These are phyloP conservation scores for Nigrospora osmanthi DNA, from an alignment of 2,329 filamentous ascomycete genomes.

Conservation along the genomic window DNA sequence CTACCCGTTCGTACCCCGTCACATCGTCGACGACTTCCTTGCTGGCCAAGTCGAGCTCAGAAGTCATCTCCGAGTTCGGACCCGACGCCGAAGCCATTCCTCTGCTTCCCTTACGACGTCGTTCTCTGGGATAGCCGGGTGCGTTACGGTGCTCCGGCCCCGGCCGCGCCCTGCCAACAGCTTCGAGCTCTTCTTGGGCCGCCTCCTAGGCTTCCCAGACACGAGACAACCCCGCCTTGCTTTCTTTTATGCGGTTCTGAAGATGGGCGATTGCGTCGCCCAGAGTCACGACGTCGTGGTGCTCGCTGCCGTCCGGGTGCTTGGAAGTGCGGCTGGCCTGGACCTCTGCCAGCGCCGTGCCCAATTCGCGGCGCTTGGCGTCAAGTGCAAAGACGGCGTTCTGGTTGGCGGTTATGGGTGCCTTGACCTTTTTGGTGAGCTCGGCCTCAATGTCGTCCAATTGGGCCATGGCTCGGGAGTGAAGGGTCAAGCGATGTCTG, in stretches of 20 bases:
- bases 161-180: constrained; percentile 5
- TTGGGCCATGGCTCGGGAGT: constrained; percentile 12
- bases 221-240: constrained; percentile 9
- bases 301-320: constrained; percentile 7
- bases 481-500: constrained; percentile 14
- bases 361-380: constrained; percentile 7
- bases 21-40: constrained; percentile 19
- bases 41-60: constrained; percentile 12
- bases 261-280: background rate
- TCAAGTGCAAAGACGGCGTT: constrained; percentile 6
- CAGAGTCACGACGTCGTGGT: constrained; percentile 4
- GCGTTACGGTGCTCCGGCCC: constrained; percentile 1
- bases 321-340: constrained; percentile 13
- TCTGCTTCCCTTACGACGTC: constrained; percentile 5
- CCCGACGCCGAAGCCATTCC: constrained; percentile 10
- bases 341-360: constrained; percentile 8
- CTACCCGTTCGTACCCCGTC: constrained; percentile 19
- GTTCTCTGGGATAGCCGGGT: constrained; percentile 1
- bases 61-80: constrained; percentile 7
- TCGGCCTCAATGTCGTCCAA: constrained; percentile 10
- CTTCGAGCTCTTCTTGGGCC: constrained; percentile 15
- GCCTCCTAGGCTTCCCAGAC: constrained; percentile 16
- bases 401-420: constrained; percentile 10
- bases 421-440: constrained; percentile 6
- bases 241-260: constrained; percentile 4